phyloP scores from a whole-genome alignment of 1,284 basidiomycete genomes.

The Exobasidium cylindrosporum region DNA sequence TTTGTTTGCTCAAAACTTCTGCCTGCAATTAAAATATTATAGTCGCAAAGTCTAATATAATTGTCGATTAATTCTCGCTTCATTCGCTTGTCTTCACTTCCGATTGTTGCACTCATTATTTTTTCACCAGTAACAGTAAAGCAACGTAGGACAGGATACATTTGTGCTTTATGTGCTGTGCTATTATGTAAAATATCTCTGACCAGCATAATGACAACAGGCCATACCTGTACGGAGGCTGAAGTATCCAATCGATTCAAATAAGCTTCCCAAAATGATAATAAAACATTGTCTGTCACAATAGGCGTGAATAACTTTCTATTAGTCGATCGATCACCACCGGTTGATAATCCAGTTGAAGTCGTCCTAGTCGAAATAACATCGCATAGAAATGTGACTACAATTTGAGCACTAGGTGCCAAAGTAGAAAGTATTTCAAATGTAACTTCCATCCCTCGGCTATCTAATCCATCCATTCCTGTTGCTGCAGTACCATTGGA shows the following conservation, averaged over 20 bases:
- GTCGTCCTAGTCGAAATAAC: conserved; percentile 34
- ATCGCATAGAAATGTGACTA: conserved; percentile 86
- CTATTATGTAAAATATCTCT: conserved; percentile 69
- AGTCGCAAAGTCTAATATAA: conserved; percentile 80
- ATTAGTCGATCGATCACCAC: not conserved
- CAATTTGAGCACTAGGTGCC: conserved; percentile 78
- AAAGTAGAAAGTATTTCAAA: conserved; percentile 82
- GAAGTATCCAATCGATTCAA: conserved; percentile 80
- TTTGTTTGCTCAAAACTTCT: conserved; percentile 64
- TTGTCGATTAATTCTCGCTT: conserved; percentile 91
- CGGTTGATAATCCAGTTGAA: not conserved
- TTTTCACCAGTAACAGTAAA: conserved; percentile 77
- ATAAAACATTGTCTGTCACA: conserved; percentile 58
- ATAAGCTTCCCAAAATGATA: conserved; percentile 85
- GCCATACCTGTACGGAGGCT: conserved; percentile 86
- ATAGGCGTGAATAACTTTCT: conserved; percentile 3
- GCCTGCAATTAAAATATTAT: conserved; percentile 71
- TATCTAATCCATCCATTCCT: not conserved
- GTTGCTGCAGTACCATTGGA: not conserved
- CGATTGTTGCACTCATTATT: conserved; percentile 60
- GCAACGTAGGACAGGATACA: conserved; percentile 76
- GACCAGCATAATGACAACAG: conserved; percentile 66
- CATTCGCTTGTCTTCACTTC: conserved; percentile 72
- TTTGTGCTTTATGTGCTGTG: conserved; percentile 57
- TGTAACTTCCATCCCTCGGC: conserved; percentile 39